phyloP scores from a whole-genome alignment of 2,329 filamentous ascomycete genomes.

The Teratosphaeria pseudoeucalypti region DNA sequence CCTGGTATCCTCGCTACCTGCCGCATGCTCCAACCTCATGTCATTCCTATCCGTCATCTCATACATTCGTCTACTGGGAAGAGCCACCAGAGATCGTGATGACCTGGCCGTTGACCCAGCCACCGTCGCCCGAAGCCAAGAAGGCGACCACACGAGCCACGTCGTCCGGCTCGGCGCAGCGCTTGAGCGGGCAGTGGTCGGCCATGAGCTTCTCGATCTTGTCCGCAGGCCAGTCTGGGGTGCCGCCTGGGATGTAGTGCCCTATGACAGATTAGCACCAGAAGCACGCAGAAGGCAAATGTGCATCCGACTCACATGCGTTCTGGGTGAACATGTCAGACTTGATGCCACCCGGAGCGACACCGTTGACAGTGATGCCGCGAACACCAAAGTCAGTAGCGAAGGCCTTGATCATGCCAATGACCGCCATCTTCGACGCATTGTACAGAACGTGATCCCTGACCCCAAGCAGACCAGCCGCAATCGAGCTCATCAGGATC shows the following conservation, averaged over 20 bases:
- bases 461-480: conserved; percentile 55
- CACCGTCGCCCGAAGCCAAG: conserved; percentile 28
- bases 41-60: not conserved
- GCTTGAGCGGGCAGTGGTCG: conserved; percentile 37
- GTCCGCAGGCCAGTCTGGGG: conserved; percentile 38
- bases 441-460: conserved; percentile 64
- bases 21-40: conserved; percentile 2
- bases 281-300: not conserved
- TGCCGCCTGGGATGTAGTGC: conserved; percentile 36
- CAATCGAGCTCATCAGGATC: conserved; percentile 65
- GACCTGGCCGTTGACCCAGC: conserved; percentile 34
- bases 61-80: conserved; percentile 21
- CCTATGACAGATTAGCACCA: not conserved
- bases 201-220: conserved; percentile 43
- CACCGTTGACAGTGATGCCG: conserved; percentile 61
- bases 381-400: conserved; percentile 59
- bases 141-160: conserved; percentile 31
- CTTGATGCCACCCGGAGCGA: conserved; percentile 64
- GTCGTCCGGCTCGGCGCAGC: conserved; percentile 39
- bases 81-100: conserved; percentile 34
- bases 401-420: conserved; percentile 62
- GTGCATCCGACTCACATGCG: conserved; percentile 11
- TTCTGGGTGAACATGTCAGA: conserved; percentile 60
- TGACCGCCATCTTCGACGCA: conserved; percentile 61
- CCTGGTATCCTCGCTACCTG: not conserved